Evolutionary conservation across 1,284 basidiomycete species (phyloP).

Genomic region (Sphaerobolus stellatus): DNA sequence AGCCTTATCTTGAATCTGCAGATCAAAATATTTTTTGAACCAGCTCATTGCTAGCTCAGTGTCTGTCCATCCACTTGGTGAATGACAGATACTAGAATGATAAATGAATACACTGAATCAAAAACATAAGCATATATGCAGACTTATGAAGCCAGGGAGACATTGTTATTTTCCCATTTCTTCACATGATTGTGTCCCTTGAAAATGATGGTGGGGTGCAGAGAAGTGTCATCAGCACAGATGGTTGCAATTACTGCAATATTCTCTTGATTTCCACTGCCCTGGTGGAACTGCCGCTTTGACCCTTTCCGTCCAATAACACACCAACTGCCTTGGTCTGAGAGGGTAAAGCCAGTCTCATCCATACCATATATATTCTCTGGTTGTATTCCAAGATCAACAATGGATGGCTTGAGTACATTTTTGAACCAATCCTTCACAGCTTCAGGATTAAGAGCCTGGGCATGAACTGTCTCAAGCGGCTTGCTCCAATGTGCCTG

Average conservation of each 20-base stretch:
- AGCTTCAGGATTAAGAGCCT: conserved; percentile 36
- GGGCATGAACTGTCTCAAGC: conserved; percentile 32
- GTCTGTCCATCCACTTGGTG: conserved; percentile 28
- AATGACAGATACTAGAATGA: conserved; percentile 17
- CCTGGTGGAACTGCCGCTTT: conserved; percentile 31
- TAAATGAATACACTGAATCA: not conserved
- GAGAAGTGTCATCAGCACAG: conserved; percentile 31
- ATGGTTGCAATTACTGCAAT: conserved; percentile 36
- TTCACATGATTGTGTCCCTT: conserved; percentile 33
- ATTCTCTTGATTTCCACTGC: conserved; percentile 32
- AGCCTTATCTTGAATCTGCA: conserved; percentile 33
- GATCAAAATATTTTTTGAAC: conserved; percentile 34
- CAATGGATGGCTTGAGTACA: conserved; percentile 17
- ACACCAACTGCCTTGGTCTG: conserved; percentile 21
- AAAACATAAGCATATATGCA: too few species aligned
- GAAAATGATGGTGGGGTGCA: conserved; percentile 35
- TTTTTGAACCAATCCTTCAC: conserved; percentile 31
- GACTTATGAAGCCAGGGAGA: conserved; percentile 26
- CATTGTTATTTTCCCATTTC: conserved; percentile 30
- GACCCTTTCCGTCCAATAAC: conserved; percentile 28
- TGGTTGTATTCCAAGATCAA: conserved; percentile 18
- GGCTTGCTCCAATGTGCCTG: conserved; percentile 26
- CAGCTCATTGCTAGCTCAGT: conserved; percentile 28
- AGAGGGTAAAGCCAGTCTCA: conserved; percentile 5
- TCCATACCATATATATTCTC: conserved; percentile 8